Base-by-base conservation (phyloP, 495 filamentous ascomycete genomes). In the Penicillium lividum region DNA sequence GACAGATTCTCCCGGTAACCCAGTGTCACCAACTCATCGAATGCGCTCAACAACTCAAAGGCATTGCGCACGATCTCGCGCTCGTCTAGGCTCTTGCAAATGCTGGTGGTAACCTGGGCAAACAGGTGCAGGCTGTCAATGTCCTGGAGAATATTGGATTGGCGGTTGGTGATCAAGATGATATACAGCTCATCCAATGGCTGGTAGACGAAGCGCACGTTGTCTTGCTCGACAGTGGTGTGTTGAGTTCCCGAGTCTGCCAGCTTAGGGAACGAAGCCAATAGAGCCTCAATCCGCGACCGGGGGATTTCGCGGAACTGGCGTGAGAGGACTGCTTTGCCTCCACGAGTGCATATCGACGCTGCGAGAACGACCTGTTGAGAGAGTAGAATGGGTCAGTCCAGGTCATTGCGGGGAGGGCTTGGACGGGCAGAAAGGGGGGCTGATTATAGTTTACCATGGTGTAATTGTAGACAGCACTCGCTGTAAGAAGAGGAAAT, bases 191-290 rank as follows among this genome's bases (percentile, higher is more conserved):
- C 95, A 75, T 98, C 95, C 53, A 98, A 83, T 58, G 95, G 94
- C 74, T 98, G 94, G 80, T 98, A 98, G 51, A 98, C 94, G 70
- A 96, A 98, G 72, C 94, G 94, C 64, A 98, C 94, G 82, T 96
- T 97, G 80, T 98, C 94, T 72, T 97, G 93, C 74, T 98, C 94
- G 52, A 97, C 92, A 13, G 90, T 98, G 7, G 94, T 98, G 73
- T 98, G 94, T 71, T 98, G 94, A 50, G 92, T 95, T 45, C 91
- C 90, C 13, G 89, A 89, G 73, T 96, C 92, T 56, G 93, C 92
- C 55, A 97, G 91, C 73, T 97, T 98, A 43, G 94, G 94, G 74
- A 98, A 98, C 1, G 92, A 92, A 57, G 94, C 95, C 30, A 98
- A 86, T 36, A 98, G 84, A 43, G 91, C 95, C 79, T 98, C 95